A percentile compares a stretch with the other conserved stretches of the same genome.
Evolutionary conservation across 2,329 filamentous ascomycete species (phyloP).

Genomic region (Penicillium crustosum): DNA sequence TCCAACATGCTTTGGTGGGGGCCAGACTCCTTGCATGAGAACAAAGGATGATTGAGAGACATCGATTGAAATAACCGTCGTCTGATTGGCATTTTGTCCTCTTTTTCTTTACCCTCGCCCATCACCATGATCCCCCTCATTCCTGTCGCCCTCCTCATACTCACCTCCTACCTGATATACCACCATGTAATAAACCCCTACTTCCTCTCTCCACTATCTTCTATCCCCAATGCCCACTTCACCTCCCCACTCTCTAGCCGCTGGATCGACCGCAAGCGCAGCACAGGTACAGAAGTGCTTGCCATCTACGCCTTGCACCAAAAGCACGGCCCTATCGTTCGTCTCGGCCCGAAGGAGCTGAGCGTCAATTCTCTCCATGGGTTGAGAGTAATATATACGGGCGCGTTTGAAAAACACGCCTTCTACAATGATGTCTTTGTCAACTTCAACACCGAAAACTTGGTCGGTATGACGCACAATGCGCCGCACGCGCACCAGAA

Average conservation of each 20-base stretch:
- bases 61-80: not conserved
- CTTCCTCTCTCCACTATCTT: slow-evolving; percentile 59
- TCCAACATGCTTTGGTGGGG: not conserved
- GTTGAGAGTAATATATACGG: slow-evolving; percentile 60
- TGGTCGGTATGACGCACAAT: slow-evolving; percentile 63
- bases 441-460: slow-evolving; percentile 62
- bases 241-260: slow-evolving; percentile 57
- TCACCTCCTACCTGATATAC: slow-evolving; percentile 17
- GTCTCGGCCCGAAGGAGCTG: slow-evolving; percentile 63
- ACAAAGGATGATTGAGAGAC: not conserved
- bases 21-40: not conserved
- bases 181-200: slow-evolving; percentile 28
- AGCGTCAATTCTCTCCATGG: slow-evolving; percentile 64
- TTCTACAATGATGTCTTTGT: slow-evolving; percentile 67
- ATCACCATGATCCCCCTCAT: slow-evolving; percentile 10
- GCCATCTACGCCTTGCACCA: slow-evolving; percentile 58
- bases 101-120: not conserved
- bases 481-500: slow-evolving; percentile 66
- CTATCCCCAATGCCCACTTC: slow-evolving; percentile 65
- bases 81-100: slow-evolving; percentile 4
- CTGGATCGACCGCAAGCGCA: slow-evolving; percentile 64
- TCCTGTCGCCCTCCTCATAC: slow-evolving; percentile 13
- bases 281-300: slow-evolving; percentile 55
- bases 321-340: slow-evolving; percentile 57
- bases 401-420: slow-evolving; percentile 65